Conservation (phyloP, 768 basidiomycete species). For the Naematelia aurantialba region DNA sequence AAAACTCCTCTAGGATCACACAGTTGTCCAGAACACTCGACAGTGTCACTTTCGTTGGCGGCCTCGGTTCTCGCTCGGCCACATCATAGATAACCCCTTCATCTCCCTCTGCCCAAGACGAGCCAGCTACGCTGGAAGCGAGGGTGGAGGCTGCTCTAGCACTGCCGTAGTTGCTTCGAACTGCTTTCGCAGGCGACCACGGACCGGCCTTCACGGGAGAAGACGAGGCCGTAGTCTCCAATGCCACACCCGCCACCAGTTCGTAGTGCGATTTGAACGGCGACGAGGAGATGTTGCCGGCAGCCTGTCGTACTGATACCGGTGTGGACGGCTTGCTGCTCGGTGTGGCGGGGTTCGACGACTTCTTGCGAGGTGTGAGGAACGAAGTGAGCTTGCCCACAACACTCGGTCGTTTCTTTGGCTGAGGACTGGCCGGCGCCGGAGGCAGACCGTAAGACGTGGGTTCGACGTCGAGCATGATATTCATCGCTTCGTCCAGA, state of each 20-base stretch:
- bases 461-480: conserved; percentile 64
- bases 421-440: conserved; percentile 3
- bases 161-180: conserved; percentile 40
- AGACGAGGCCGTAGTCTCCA: conserved; percentile 58
- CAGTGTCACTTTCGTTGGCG: background rate
- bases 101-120: background rate
- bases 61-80: background rate
- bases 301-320: conserved; percentile 38
- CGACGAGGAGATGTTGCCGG: conserved; percentile 28
- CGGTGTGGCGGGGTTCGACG: conserved; percentile 50
- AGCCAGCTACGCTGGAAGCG: background rate
- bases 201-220: conserved; percentile 57
- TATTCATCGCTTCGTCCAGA: conserved; percentile 77
- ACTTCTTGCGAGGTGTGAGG: conserved; percentile 70
- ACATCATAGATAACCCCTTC: conserved; percentile 1
- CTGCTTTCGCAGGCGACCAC: conserved; percentile 59
- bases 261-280: conserved; percentile 84
- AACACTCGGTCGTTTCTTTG: conserved; percentile 15
- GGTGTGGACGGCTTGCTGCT: conserved; percentile 3
- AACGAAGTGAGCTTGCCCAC: conserved; percentile 50
- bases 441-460: conserved; percentile 13
- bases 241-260: conserved; percentile 70
- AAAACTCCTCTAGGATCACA: conserved; percentile 87
- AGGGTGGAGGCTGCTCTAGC: background rate
- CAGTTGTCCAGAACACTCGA: conserved; percentile 74